Base-by-base conservation (phyloP, 2,329 filamentous ascomycete species). In the Exophiala aquamarina region DNA sequence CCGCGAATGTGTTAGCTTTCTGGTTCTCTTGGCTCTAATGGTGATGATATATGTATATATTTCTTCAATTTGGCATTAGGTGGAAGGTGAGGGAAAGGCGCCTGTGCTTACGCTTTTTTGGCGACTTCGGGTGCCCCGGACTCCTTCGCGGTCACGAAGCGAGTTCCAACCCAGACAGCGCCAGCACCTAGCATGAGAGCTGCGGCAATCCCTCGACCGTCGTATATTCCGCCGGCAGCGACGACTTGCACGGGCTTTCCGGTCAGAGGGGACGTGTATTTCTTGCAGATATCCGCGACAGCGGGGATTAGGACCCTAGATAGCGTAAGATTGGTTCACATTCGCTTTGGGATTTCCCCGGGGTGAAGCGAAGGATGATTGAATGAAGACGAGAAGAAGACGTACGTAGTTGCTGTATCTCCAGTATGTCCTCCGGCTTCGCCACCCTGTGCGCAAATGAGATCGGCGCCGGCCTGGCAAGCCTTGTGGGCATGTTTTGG, bases 121-220 rank as follows among this genome's bases (percentile, higher is more conserved):
- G 54, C 54, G 8, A 32, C 43, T 33, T 58, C 50, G 1, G 55
- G 46, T 3, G 53, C 53, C 9, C 81, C 83, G 0, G 88, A 87
- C 69, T 93, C 89, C 19, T 71, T 74, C 15, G 77, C 81, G 3
- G 88, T 88, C 11, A 93, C 87, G 65, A 93, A 93, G 13, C 88
- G 74, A 51, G 89, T 93, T 37, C 89, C 89, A 0, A 94, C 87
- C 89, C 88, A 94, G 2, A 89, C 89, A 3, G 85, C 88, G 8
- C 76, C 76, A 0, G 88, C 88, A 8, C 89, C 89, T 61, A 89
- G 85, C 80, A 90, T 89, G 62, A 94, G 71, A 47, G 80, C 82
- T 39, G 80, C 79, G 1, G 89, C 89, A 35, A 94, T 72, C 21
- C 82, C 80, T 6, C 87, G 74, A 1, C 89, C 89, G 59, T 89